Conservation (phyloP, 176 grass and related monocot species). For the Panicum miliaceum region DNA sequence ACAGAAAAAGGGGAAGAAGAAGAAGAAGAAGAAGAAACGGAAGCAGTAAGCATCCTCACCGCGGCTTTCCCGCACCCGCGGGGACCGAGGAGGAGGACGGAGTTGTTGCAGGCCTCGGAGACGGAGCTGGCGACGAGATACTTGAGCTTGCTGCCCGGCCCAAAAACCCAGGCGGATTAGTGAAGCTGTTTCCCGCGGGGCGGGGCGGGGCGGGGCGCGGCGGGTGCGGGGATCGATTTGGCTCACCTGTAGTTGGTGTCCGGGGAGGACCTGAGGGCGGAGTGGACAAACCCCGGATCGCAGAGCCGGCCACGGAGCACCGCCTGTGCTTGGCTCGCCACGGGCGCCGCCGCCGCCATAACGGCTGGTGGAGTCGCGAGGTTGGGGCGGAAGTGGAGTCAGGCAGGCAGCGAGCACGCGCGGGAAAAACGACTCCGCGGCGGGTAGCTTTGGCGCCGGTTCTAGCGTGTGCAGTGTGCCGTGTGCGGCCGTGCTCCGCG, state of each 20-base stretch:
- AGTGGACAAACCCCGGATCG: constrained; percentile 62
- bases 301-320: constrained; percentile 66
- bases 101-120: constrained; percentile 79
- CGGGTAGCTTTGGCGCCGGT: background rate
- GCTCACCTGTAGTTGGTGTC: constrained; percentile 79
- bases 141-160: constrained; percentile 68
- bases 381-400: background rate
- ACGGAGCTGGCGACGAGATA: constrained; percentile 76
- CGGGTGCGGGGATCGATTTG: background rate
- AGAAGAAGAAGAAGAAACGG: background rate
- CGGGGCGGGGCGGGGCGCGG: background rate
- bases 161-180: background rate
- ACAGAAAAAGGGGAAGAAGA: background rate
- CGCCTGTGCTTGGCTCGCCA: constrained; percentile 53
- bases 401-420: background rate
- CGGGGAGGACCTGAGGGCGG: constrained; percentile 59
- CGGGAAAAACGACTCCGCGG: background rate
- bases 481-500: too few relatives aligned
- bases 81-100: constrained; percentile 75
- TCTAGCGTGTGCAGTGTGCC: background rate
- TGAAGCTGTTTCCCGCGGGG: background rate
- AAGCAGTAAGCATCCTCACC: constrained; percentile 41
- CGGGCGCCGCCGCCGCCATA: constrained; percentile 36
- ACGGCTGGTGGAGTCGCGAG: background rate
- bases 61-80: constrained; percentile 74